Evolutionary conservation across 306 rosid genomes (phyloP), one percentile per base, ranked within the genome.

Genomic region (Prunus dulcis): DNA sequence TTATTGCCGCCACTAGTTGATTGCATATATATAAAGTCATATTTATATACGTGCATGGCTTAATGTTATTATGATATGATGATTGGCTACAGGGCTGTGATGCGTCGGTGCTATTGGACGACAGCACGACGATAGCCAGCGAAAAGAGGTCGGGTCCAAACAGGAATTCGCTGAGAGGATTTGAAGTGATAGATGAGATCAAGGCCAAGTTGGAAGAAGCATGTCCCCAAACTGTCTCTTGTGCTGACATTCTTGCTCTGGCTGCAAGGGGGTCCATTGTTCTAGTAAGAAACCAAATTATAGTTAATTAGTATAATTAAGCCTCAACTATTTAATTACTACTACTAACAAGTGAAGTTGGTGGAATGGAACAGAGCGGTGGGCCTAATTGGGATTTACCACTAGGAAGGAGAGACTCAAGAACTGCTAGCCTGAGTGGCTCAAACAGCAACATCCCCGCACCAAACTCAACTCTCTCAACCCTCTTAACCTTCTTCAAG

Each of bases 361-460:
- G 17, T 52, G 58, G 11, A 25, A 43, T 69, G 67, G 76, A 73
- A 86, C 86, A 93, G 97, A 93, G 96, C 75, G 97, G 94, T 47
- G 97, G 97, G 64, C 97, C 97, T 17, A 80, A 79, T 12, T 93
- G 97, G 97, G 90, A 80, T 78, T 86, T 93, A 25, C 97, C 97
- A 60, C 81, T 93, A 22, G 96, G 97, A 2, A 86, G 97, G 63
- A 89, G 90, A 78, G 96, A 93, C 88, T 89, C 97, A 17, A 89
- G 73, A 72, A 84, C 82, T 53, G 96, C 97, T 4, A 93, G 90
- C 69, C 41, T 90, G n/a, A 86, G 76, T 0, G 84, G 84, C 8
- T 80, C 97, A 76, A 90, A 90, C 93, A 82, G 15, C 49, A 83
- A 84, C 86, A 90, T 93, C 73, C 96, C 97, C 9, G 81, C 96